A percentile compares a stretch with the other conserved stretches of the same genome.
Conservation (phyloP, 257 asterid genomes). For the Primulina huaijiensis region DNA sequence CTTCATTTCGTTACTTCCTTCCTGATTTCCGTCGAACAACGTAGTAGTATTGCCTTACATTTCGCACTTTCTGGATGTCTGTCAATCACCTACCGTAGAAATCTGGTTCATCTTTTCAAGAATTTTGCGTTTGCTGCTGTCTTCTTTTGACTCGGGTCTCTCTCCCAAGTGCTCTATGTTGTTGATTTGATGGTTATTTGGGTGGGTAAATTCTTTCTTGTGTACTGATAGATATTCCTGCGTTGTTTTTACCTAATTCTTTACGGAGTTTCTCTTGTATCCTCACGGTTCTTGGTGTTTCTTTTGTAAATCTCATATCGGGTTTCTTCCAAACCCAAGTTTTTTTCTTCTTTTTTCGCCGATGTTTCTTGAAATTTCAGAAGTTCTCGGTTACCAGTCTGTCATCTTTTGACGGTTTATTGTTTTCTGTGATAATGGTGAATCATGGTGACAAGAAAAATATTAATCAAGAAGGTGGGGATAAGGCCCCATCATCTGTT, state of each 20-base stretch:
- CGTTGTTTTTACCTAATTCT: constrained; percentile 20
- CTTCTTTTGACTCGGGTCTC: constrained; percentile 15
- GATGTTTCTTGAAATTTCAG: constrained; percentile 11
- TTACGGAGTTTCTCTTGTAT: constrained; percentile 23
- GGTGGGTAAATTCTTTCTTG: background rate
- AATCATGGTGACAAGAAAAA: constrained; percentile 36
- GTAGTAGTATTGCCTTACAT: too few relatives aligned
- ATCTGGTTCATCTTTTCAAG: constrained; percentile 1
- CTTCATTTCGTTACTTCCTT: too few relatives aligned
- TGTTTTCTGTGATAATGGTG: constrained; percentile 54
- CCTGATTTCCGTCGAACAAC: too few relatives aligned
- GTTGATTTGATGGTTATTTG: constrained; percentile 16
- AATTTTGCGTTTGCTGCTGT: background rate
- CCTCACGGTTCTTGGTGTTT: constrained; percentile 16
- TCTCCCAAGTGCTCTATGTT: constrained; percentile 4
- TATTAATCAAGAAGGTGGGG: constrained; percentile 57
- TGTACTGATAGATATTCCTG: too few relatives aligned
- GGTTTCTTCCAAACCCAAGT: constrained; percentile 15
- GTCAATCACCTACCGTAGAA: background rate
- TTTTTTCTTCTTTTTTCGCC: constrained; percentile 4
- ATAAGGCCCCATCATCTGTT: constrained; percentile 45
- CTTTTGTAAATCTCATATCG: constrained; percentile 24
- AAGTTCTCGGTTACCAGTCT: background rate
- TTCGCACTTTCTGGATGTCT: too few relatives aligned
- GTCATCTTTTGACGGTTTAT: constrained; percentile 25